Conservation (phyloP, 805 yeast species). For the Sporopachydermia lactativora region DNA sequence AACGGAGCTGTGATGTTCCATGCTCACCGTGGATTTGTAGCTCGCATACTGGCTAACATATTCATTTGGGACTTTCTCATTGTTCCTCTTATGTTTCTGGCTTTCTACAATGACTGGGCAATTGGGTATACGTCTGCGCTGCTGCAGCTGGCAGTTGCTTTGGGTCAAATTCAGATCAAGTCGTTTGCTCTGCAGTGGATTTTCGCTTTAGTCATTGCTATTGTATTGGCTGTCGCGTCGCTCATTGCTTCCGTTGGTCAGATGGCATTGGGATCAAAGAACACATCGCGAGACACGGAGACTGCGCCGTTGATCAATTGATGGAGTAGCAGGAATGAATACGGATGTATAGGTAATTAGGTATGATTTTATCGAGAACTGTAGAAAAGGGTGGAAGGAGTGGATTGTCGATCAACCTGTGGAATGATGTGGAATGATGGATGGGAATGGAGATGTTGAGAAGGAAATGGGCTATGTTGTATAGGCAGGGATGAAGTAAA, state of each 20-base stretch:
- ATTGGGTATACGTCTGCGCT: conserved; percentile 45
- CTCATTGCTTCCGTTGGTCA: conserved; percentile 30
- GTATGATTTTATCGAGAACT: too few species aligned
- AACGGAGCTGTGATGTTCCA: conserved; percentile 69
- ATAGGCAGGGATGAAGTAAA: too few species aligned
- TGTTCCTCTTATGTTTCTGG: conserved; percentile 43
- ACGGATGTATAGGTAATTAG: too few species aligned
- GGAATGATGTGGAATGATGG: too few species aligned
- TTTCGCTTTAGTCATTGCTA: conserved; percentile 58
- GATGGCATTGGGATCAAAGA: neutral
- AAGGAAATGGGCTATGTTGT: too few species aligned
- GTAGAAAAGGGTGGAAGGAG: too few species aligned
- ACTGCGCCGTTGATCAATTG: conserved; percentile 1
- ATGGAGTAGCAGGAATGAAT: too few species aligned
- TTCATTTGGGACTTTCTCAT: conserved; percentile 67
- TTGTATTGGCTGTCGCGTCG: conserved; percentile 37
- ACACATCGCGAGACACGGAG: neutral
- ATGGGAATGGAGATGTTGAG: too few species aligned
- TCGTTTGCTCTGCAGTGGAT: conserved; percentile 76
- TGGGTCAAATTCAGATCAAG: conserved; percentile 56
- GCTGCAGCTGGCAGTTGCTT: conserved; percentile 50
- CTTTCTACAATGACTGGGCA: conserved; percentile 57
- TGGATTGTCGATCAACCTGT: too few species aligned
- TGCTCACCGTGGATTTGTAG: conserved; percentile 38
- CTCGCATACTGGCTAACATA: conserved; percentile 58